Base-by-base conservation (phyloP, 768 basidiomycete genomes). In the Auriscalpium vulgare region DNA sequence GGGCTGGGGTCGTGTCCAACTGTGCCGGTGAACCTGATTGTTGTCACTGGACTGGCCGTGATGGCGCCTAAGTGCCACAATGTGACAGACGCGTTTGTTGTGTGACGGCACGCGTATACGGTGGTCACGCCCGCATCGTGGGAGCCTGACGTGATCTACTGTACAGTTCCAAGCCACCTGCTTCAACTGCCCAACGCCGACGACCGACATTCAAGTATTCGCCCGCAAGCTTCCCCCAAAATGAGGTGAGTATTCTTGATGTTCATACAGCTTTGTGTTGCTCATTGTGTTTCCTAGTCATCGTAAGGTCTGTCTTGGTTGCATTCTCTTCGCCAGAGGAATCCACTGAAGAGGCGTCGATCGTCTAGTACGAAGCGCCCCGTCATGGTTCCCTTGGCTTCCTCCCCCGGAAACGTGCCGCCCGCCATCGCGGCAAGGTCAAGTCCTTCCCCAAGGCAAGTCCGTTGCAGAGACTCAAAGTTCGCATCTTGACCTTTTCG, bases 391-490 rank as follows among this genome's bases (percentile, higher is more conserved):
- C 94, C 63, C 86, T 98, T 67, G 95, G 94, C 69, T 95, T 94
- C 81, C 84, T 97, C 61, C 95, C 95, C 68, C 84, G 90, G 71
- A 98, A 99, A 79, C 86, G 95, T 68, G 81, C 95, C 55, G 94
- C 95, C 63, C 87, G 95, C 70, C 95, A 97, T 78, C 87, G 95
- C 66, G 95, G 95, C 73, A 95, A 94, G 82, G 94, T 97, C 75
- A 99, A 99, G 85, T 85, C 94, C 62, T 99, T 98, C 88, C 97
- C 97, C 69, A 94, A 86, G 87, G 95, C 92, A 61, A 58, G 84
- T 66, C 37, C 1, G 1, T 53, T 52, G 8, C n/a, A 19, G 16
- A 11, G 38, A 7, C 11, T 16, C 8, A 13, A 43, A 44, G n/a
- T 37, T n/a, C 29, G 21, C 50, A n/a, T 50, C 52, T 53, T 40